Evolutionary conservation across 73 alveolate species (phyloP).

Genomic region (Tetrahymena elliotti): DNA sequence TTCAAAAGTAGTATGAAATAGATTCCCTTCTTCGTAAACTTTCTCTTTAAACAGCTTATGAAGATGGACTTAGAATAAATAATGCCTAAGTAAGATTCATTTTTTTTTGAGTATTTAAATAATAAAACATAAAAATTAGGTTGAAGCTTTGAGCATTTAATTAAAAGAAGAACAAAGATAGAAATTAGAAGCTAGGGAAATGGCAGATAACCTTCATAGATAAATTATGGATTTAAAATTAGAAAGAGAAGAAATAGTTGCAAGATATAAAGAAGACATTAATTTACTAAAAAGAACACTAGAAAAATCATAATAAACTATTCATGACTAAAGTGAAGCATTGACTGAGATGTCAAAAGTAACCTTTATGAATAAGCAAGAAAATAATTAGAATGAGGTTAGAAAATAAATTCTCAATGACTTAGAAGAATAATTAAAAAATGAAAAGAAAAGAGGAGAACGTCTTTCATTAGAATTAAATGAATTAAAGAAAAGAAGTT

Average conservation of each 20-base stretch:
- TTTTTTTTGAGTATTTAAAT: not conserved
- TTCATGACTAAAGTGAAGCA: not conserved
- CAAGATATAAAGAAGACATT: not conserved
- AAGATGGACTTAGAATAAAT: not conserved
- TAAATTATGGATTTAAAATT: not conserved
- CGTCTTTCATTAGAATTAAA: not conserved
- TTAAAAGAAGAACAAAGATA: not conserved
- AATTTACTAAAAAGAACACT: not conserved
- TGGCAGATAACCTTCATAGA: not conserved
- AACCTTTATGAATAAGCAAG: not conserved
- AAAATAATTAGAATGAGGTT: not conserved
- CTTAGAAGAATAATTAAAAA: not conserved
- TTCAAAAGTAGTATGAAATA: not conserved
- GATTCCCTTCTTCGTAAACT: not conserved
- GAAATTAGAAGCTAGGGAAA: not conserved
- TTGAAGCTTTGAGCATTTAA: not conserved
- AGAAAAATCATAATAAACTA: not conserved
- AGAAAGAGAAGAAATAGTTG: not conserved
- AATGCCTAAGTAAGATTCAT: not conserved
- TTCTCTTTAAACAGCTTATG: not conserved
- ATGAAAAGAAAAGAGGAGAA: not conserved
- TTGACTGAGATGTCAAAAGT: not conserved
- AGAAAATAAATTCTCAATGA: not conserved
- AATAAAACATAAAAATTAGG: not conserved
- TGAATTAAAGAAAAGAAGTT: not conserved